Evolutionary conservation across 305 asterid species (phyloP), one percentile per base, ranked within the genome.

Genomic region (Solanum chacoense): DNA sequence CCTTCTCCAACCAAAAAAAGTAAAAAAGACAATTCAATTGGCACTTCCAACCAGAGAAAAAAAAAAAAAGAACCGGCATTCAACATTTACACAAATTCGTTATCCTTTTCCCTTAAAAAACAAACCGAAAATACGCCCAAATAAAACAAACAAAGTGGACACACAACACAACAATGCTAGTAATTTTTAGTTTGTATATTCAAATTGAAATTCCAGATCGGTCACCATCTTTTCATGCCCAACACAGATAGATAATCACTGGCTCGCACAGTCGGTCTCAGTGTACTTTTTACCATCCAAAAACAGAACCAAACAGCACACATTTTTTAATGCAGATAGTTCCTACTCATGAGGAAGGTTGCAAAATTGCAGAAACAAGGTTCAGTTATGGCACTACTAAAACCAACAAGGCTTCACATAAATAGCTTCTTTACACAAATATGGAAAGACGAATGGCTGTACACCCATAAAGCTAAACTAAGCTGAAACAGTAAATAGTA

Each of bases 391-490:
- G 77, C 87, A 74, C 88, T 87, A 42, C 42, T 87, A 91, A 85
- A 80, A 89, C 89, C 88, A 91, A 89, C 84, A 67, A 88, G 90
- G 89, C 88, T 92, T 93, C 87, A 83, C 87, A 83, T 83, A 83
- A 83, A 83, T 90, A 92, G 89, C 90, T 91, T 91, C 91, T 93
- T 90, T 91, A 92, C 94, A 92, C 85, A 87, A 77, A 89, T 89
- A 83, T 89, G 90, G 93, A 50, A 50, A 31, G 87, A 9, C 31
- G 84, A 91, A 87, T 93, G 87, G 90, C 93, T 93, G 91, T 93
- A 93, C 94, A 93, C 59, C 31, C 4, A 90, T 85, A 87, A 87
- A 91, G 91, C 86, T 40, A 88, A 90, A 85, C 85, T 88, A 69
- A 50, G 42, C 89, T 73, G 88, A 90, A 50, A n/a, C 74, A 87